Base-by-base conservation (phyloP, 1,139 yeast species). In the Debaryomyces nepalensis region DNA sequence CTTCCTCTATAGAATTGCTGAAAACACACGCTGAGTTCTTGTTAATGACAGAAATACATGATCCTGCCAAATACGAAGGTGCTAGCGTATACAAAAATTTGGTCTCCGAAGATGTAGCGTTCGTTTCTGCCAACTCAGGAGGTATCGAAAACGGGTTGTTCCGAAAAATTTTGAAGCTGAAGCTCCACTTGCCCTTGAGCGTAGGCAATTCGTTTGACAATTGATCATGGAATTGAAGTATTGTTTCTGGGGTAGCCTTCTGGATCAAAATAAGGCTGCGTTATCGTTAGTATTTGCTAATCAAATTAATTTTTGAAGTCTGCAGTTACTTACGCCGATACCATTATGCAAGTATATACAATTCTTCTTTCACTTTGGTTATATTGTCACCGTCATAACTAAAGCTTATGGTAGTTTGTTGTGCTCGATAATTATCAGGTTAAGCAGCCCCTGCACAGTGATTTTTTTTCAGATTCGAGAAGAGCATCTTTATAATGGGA, bases 181-280 rank as follows among this genome's bases (percentile, higher is more conserved):
- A 81, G 43, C 64, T 67, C 91, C 91, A 85, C 43, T 77, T 71
- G 2, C 87, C 86, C 31, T 75, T 66, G 2, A 73, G 54, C 11
- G 75, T 69, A 0, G 90, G 88, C 20, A 82, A 68, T 46, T 80
- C 82, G 52, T 84, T 84, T 12, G 83, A 75, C 11, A 85, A 70
- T 49, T 77, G 78, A 58, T 85, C 91, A 51, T 83, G 87, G 51
- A 84, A 75, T 44, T 79, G 79, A 0, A 84, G 70, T 32, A 85
- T 82, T 3, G 85, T 77, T 26, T 84, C 82, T 2, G 87, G 85
- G 4, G 81, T 73, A 3, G 87, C 84, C 45, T 70, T 70, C 40
- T 70, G 76, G 12, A 79, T 80, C 22, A 82, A 64, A 22, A 80
- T 58, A 4, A 81, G 76, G 3, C 86, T 76, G 52, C n/a, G 4